Conservation (phyloP, 805 yeast genomes). For the Myxozyma sirexii region DNA sequence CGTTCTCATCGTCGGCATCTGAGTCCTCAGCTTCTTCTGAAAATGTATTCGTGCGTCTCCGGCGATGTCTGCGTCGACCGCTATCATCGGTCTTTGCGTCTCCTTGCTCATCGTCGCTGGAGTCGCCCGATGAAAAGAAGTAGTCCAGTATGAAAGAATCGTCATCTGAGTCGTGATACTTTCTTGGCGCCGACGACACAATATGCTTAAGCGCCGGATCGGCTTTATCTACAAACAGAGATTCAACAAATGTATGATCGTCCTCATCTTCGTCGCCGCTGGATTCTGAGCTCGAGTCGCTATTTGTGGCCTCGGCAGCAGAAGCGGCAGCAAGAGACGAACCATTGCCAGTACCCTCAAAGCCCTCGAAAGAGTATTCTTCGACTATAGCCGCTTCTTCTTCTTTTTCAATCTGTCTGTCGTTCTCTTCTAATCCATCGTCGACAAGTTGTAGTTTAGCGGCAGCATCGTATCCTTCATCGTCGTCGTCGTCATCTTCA, state of each 20-base stretch:
- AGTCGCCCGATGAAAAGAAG: conserved; percentile 56
- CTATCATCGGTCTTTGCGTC: conserved; percentile 18
- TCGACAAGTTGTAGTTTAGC: conserved; percentile 41
- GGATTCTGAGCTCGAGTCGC: conserved; percentile 37
- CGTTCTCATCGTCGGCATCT: conserved; percentile 17
- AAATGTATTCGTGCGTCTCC: conserved; percentile 14
- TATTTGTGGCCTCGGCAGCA: conserved; percentile 10
- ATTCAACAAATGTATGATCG: conserved; percentile 35
- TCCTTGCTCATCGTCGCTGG: conserved; percentile 37
- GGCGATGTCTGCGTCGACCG: conserved; percentile 19
- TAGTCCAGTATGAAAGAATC: conserved; percentile 76
- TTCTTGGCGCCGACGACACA: conserved; percentile 38
- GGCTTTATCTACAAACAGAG: conserved; percentile 36
- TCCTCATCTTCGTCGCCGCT: conserved; percentile 39
- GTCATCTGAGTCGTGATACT: conserved; percentile 49
- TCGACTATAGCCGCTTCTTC: conserved; percentile 40
- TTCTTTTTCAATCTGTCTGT: conserved; percentile 41
- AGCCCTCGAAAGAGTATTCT: conserved; percentile 28
- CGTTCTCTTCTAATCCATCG: conserved; percentile 44
- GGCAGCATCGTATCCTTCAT: conserved; percentile 60
- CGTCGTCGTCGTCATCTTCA: conserved; percentile 44
- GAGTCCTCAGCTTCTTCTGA: conserved; percentile 36
- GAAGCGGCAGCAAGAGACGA: conserved; percentile 3
- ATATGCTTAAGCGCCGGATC: conserved; percentile 36
- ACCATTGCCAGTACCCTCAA: neutral